These are phyloP conservation scores for Solanum chmielewskii DNA, from an alignment of 257 asterid species.

Conservation along the genomic window DNA sequence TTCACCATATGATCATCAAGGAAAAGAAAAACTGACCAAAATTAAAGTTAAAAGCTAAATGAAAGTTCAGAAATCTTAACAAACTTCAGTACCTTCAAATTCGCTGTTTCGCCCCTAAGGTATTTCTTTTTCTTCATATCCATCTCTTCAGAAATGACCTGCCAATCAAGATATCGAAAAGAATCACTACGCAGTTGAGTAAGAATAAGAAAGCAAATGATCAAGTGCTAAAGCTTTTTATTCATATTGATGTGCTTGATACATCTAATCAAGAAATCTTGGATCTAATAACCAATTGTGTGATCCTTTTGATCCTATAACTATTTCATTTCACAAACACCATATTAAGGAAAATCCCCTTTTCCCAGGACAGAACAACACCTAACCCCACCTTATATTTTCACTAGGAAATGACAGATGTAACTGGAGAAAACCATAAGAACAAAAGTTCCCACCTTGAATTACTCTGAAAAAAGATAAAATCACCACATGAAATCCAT, in stretches of 20 bases:
- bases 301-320: not conserved
- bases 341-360: not conserved
- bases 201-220: not conserved
- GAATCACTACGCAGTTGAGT: not conserved
- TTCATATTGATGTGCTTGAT: not conserved
- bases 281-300: not conserved
- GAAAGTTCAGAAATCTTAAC: not conserved
- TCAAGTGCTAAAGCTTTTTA: not conserved
- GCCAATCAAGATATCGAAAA: not conserved
- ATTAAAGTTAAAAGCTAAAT: not conserved
- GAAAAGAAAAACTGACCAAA: not conserved
- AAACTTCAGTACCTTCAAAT: slow-evolving; percentile 43
- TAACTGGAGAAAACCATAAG: not conserved
- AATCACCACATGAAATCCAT: not conserved
- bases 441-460: not conserved
- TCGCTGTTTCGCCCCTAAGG: slow-evolving; percentile 66
- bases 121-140: slow-evolving; percentile 49
- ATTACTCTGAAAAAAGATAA: not conserved
- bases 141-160: slow-evolving; percentile 52
- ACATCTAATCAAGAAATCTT: not conserved
- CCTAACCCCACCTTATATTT: not conserved
- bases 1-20: not conserved
- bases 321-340: not conserved
- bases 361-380: not conserved
- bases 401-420: not conserved